Conservation (phyloP, 345 rosid species). For the Alliaria petiolata region DNA sequence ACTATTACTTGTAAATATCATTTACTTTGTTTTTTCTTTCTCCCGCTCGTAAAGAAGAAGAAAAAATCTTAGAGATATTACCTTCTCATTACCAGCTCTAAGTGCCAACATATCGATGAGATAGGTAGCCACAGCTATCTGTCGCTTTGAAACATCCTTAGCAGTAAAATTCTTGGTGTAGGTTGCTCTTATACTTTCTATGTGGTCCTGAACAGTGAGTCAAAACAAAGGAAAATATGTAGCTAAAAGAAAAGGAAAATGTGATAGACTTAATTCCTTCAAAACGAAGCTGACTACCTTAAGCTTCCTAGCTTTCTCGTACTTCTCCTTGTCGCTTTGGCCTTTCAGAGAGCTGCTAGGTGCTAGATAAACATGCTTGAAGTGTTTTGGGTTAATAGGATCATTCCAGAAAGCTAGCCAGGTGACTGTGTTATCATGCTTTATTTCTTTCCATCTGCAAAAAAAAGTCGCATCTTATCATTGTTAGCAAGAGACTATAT, state of each 20-base stretch:
- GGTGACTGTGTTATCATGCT: slow-evolving; percentile 80
- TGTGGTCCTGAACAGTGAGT: slow-evolving; percentile 56
- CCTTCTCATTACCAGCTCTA: slow-evolving; percentile 99
- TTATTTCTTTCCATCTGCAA: slow-evolving; percentile 94
- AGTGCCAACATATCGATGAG: slow-evolving; percentile 93
- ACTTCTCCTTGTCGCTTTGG: slow-evolving; percentile 84
- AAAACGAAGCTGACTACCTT: slow-evolving; percentile 45
- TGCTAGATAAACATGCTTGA: slow-evolving; percentile 73
- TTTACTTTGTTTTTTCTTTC: not conserved
- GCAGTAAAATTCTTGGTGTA: slow-evolving; percentile 73
- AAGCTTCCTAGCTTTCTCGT: slow-evolving; percentile 90
- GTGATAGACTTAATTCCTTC: not conserved
- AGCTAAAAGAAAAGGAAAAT: not conserved
- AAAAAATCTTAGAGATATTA: slow-evolving; percentile 20
- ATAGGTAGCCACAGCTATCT: slow-evolving; percentile 92
- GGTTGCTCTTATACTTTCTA: slow-evolving; percentile 64
- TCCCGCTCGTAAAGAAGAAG: no score
- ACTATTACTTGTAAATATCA: not conserved
- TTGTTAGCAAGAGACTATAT: slow-evolving; percentile 20
- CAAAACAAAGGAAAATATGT: not conserved
- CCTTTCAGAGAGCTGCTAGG: slow-evolving; percentile 89
- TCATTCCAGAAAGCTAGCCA: slow-evolving; percentile 93
- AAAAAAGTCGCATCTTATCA: not conserved
- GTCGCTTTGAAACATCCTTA: slow-evolving; percentile 61
- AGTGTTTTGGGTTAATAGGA: slow-evolving; percentile 65